Evolutionary conservation across 108 stramenopile genomes (phyloP).

Genomic region (Fragilariopsis cylindrus): DNA sequence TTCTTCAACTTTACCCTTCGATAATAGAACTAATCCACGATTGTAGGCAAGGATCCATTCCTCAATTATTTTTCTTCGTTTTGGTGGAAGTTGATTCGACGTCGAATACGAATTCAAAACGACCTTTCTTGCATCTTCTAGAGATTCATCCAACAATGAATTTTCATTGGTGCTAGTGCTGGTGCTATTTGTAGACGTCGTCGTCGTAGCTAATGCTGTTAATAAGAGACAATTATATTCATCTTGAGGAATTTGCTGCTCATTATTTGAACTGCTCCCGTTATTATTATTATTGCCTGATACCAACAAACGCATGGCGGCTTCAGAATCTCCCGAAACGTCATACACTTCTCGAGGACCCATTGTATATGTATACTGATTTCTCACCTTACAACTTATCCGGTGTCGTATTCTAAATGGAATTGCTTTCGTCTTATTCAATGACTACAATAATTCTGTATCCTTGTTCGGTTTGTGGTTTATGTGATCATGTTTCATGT

Average conservation of each 20-base stretch:
- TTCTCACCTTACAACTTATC: background rate
- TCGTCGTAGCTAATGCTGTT: constrained; percentile 16
- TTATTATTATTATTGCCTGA: background rate
- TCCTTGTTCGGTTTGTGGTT: background rate
- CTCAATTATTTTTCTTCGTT: constrained; percentile 7
- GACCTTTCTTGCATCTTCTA: constrained; percentile 6
- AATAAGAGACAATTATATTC: constrained; percentile 40
- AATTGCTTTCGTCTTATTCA: background rate
- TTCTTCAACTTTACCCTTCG: constrained; percentile 19
- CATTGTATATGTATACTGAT: background rate
- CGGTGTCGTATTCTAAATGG: background rate
- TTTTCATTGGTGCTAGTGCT: background rate
- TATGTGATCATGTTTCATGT: too few relatives aligned
- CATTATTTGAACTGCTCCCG: background rate
- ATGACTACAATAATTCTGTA: constrained; percentile 1
- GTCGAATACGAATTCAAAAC: constrained; percentile 3
- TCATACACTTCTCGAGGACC: constrained; percentile 34
- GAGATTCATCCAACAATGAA: constrained; percentile 4
- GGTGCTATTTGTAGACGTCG: background rate
- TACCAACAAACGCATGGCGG: constrained; percentile 29
- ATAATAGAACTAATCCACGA: constrained; percentile 32
- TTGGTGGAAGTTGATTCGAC: background rate
- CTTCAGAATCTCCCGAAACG: constrained; percentile 39
- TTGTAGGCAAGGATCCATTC: constrained; percentile 42
- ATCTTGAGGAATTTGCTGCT: constrained; percentile 2